Base-by-base conservation (phyloP, 768 basidiomycete species). In the Polyporus arcularius region DNA sequence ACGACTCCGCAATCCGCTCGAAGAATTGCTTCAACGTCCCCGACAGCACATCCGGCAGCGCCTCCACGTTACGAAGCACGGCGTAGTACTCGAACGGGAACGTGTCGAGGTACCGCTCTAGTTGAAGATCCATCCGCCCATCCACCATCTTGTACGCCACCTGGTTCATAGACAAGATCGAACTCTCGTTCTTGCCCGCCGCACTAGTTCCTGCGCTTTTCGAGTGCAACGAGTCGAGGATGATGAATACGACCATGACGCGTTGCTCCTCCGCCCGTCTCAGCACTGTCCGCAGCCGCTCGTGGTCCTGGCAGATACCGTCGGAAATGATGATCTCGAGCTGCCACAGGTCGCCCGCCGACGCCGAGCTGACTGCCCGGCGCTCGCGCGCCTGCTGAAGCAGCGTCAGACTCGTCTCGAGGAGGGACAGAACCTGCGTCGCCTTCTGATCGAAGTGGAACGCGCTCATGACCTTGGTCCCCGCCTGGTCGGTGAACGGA, bases 21-120 rank as follows among this genome's bases (percentile, higher is more conserved):
- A 94, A 94, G 72, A 94, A 99, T 73, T 98, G 95, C 69, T 91
- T 89, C 61, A 99, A 75, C 2, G 94, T 97, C 49, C 87, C 86
- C 21, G 91, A 82, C 65, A 99, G 76, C 12, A 97, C 92, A 57
- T 95, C 91, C 3, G 97, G 96, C 40, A 99, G 76, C 16, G 93
- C 88, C 73, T 96, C 94, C 46, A 96, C 93, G 65, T 90, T 85
- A 60, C 95, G 79, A 53, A 99, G 73, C n/a, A 99, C 88, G 50
- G 98, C 89, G 66, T 94, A 98, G 70, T 96, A 96, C 76, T 98
- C 94, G 76, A 98, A 98, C 0, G 97, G 97, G 83, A 98, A 98
- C 3, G 93, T 88, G 71, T 98, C 96, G 66, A 98, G 75, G 72
- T 99, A 98, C 50, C 93, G 85, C 67, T 89, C 82, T 76, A 96